A percentile compares a stretch with the other conserved stretches of the same genome.
phyloP scores from a whole-genome alignment of 176 grass and related monocot species.

The Thalia dealbata region DNA sequence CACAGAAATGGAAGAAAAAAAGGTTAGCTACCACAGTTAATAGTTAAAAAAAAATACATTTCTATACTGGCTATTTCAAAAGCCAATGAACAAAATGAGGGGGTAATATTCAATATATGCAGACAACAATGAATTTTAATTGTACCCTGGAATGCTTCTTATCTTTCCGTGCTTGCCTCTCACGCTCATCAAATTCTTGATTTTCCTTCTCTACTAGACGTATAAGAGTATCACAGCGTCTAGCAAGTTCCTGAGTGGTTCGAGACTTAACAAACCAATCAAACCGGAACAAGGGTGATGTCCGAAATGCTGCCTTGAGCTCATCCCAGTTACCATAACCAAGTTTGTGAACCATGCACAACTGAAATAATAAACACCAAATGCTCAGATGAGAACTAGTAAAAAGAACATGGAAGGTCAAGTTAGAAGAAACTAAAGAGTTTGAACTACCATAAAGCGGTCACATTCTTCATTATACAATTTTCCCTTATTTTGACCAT shows the following conservation, averaged over 20 bases:
- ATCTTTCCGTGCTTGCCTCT: slow-evolving; percentile 88
- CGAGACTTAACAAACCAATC: slow-evolving; percentile 99
- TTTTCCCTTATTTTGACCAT: slow-evolving; percentile 95
- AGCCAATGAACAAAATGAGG: not conserved
- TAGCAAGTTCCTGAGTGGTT: slow-evolving; percentile 84
- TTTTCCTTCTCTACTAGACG: slow-evolving; percentile 96
- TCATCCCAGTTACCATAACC: slow-evolving; percentile 99
- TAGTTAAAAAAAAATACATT: not conserved
- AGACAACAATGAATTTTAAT: not conserved
- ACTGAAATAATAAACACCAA: slow-evolving; percentile 38
- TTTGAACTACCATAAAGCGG: slow-evolving; percentile 75
- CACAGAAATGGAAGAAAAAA: not conserved
- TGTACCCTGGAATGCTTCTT: slow-evolving; percentile 81
- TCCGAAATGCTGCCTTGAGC: slow-evolving; percentile 86
- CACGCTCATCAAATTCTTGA: slow-evolving; percentile 89
- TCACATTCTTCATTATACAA: slow-evolving; percentile 99
- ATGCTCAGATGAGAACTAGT: not conserved
- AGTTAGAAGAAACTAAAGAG: not conserved
- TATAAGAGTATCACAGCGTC: slow-evolving; percentile 92
- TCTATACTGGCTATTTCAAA: not conserved
- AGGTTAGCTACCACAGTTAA: not conserved
- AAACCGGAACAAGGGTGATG: slow-evolving; percentile 87
- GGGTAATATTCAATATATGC: not conserved
- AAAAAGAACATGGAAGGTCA: not conserved
- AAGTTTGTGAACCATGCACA: slow-evolving; percentile 98